A percentile compares a stretch with the other conserved stretches of the same genome.
Conservation (phyloP, 768 basidiomycete species). For the Boletus bicolor region DNA sequence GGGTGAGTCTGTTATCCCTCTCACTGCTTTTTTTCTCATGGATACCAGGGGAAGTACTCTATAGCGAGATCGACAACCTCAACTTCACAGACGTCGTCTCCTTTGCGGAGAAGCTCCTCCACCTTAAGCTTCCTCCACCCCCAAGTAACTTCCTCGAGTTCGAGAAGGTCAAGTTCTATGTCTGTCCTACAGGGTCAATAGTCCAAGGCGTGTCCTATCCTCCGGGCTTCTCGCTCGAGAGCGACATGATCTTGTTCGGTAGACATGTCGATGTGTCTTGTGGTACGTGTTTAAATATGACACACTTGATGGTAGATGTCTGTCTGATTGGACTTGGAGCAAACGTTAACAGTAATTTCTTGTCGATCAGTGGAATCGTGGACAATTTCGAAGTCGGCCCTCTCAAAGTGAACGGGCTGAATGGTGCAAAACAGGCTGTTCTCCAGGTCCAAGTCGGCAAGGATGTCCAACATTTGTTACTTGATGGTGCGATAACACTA, state of each 20-base stretch:
- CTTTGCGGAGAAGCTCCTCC: slow-evolving; percentile 5
- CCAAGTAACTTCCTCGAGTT: slow-evolving; percentile 10
- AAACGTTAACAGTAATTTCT: neutral
- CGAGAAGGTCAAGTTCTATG: neutral
- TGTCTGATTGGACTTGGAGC: neutral
- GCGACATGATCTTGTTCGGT: slow-evolving; percentile 6
- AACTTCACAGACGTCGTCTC: slow-evolving; percentile 4
- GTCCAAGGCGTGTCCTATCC: slow-evolving; percentile 1
- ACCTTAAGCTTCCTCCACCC: neutral
- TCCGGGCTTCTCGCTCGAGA: slow-evolving; percentile 3
- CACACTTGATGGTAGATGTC: too few relatives aligned
- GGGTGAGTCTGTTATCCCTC: neutral
- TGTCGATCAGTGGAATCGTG: slow-evolving; percentile 4
- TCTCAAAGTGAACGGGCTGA: slow-evolving; percentile 1
- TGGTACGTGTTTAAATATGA: neutral
- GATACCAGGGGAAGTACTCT: slow-evolving; percentile 4
- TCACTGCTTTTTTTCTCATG: neutral
- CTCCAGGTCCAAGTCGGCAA: slow-evolving; percentile 5
- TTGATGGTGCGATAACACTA: slow-evolving; percentile 4
- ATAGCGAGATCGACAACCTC: slow-evolving; percentile 6
- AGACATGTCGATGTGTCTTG: slow-evolving; percentile 1
- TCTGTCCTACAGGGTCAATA: neutral
- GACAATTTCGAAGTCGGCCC: slow-evolving; percentile 3
- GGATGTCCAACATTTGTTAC: neutral
- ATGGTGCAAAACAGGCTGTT: neutral